Percentiles rank a stretch among this genome's conserved stretches.
These are phyloP conservation scores for Leishmania amazonensis DNA, from an alignment of 208 protist species.

Conservation along the genomic window DNA sequence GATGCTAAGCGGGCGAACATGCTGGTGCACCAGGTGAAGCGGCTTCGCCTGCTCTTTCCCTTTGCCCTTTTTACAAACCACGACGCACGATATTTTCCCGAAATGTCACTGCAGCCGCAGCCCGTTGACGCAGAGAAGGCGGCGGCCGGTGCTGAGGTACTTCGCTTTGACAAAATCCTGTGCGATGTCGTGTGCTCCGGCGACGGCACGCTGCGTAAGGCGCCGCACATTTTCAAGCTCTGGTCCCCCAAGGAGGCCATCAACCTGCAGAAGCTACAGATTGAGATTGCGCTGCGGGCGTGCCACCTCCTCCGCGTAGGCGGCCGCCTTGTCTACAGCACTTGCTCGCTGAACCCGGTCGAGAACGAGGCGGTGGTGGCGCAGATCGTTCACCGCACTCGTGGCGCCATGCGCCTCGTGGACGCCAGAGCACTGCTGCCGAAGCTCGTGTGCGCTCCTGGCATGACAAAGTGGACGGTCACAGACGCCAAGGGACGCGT, in stretches of 20 bases:
- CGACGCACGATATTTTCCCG: constrained; percentile 87
- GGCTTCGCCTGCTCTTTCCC: constrained; percentile 82
- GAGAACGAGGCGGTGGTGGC: constrained; percentile 97
- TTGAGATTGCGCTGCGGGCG: constrained; percentile 81
- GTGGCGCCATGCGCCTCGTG: constrained; percentile 87
- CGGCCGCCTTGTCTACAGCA: constrained; percentile 96
- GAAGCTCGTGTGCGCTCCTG: constrained; percentile 59
- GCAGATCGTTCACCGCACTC: constrained; percentile 78
- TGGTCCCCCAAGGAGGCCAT: constrained; percentile 84
- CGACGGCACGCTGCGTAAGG: constrained; percentile 93
- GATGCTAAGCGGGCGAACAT: constrained; percentile 87
- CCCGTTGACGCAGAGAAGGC: background rate
- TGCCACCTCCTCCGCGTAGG: constrained; percentile 77
- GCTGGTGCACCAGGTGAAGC: constrained; percentile 88
- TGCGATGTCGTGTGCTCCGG: constrained; percentile 96
- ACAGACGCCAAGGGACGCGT: constrained; percentile 65
- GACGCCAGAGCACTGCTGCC: constrained; percentile 86
- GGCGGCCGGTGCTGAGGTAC: constrained; percentile 33
- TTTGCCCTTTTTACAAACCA: constrained; percentile 92
- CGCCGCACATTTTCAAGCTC: constrained; percentile 76
- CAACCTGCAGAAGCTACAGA: constrained; percentile 82
- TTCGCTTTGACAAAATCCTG: constrained; percentile 93
- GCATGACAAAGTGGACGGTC: constrained; percentile 89
- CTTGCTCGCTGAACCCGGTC: constrained; percentile 96
- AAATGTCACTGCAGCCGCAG: constrained; percentile 34